Evolutionary conservation across 345 rosid species (phyloP), one percentile per base, ranked within the genome.

Genomic region (Camelina sativa): DNA sequence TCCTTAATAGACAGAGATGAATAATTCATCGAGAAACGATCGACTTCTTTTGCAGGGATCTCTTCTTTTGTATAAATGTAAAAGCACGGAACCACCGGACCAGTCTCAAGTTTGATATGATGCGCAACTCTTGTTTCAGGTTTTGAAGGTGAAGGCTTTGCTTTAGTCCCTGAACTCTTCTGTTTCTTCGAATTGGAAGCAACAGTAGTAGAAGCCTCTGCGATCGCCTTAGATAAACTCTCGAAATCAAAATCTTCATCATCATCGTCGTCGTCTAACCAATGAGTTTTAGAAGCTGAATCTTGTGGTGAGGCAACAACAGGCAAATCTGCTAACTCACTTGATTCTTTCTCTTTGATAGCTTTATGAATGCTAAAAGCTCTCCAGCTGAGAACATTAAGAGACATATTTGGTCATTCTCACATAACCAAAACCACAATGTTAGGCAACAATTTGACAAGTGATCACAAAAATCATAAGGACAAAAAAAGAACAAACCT

Each of bases 61-160:
- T 85, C 88, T 78, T 79, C 89, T 76, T 80, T 81, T 47, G 86
- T 73, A 73, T 89, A 90, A 38, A 89, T 67, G 79, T 95, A 92
- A 79, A 95, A 95, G 84, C 99, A 95, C 19, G 97, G 97, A 82
- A 90, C 66, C 74, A 85, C 96, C 72, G 85, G 79, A 78, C 80
- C 76, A 41, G 80, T 71, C 63, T 59, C 72, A 6, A 48, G 55
- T 64, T 65, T 69, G 13, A 61, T 10, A 11, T 43, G 65, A 46
- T 84, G 81, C 7, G 56, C 74, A 56, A 10, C 48, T 78, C 63
- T 75, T 20, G 76, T 67, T 47, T 16, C 74, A 2, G 74, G 46
- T 8, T 54, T 73, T 3, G 69, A 70, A 74, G 81, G 77, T 6
- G 79, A 72, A 48, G 67, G 66, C 76, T 63, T 87, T 50, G 48